Conservation (phyloP, 2,329 filamentous ascomycete species). For the Colletotrichum siamense region DNA sequence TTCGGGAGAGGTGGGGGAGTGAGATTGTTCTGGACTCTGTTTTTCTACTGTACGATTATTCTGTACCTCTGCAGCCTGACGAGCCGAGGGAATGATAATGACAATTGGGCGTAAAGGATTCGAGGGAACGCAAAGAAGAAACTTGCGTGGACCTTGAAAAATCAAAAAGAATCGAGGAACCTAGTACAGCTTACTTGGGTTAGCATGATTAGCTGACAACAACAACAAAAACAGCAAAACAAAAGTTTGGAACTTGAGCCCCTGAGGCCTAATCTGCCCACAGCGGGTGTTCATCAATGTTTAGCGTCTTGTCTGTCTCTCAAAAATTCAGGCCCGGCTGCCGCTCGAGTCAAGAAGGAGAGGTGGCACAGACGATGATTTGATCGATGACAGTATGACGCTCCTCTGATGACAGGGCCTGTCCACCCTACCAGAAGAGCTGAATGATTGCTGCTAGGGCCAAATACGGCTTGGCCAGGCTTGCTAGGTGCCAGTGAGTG, state of each 20-base stretch:
- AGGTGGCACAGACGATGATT: slow-evolving; percentile 16
- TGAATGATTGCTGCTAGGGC: neutral
- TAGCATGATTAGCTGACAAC: neutral
- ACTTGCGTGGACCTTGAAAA: neutral
- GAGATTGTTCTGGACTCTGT: neutral
- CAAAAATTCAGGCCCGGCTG: neutral
- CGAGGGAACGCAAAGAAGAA: neutral
- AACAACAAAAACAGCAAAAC: neutral
- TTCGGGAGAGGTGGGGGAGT: slow-evolving; percentile 4
- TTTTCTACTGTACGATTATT: neutral
- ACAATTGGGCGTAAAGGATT: neutral
- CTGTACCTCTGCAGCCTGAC: neutral
- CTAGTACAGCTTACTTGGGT: neutral
- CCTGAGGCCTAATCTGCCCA: neutral
- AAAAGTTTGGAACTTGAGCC: neutral
- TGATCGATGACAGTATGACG: slow-evolving; percentile 9
- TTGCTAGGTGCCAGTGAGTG: neutral
- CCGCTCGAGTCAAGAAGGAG: slow-evolving; percentile 3
- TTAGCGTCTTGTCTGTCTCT: slow-evolving; percentile 6
- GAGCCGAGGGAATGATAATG: neutral
- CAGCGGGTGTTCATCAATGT: neutral
- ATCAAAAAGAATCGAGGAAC: neutral
- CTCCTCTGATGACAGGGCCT: slow-evolving; percentile 10
- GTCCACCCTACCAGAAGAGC: neutral
- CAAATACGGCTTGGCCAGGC: neutral